These are phyloP conservation scores for Apocynum venetum DNA, from an alignment of 257 asterid genomes.

Conservation along the genomic window DNA sequence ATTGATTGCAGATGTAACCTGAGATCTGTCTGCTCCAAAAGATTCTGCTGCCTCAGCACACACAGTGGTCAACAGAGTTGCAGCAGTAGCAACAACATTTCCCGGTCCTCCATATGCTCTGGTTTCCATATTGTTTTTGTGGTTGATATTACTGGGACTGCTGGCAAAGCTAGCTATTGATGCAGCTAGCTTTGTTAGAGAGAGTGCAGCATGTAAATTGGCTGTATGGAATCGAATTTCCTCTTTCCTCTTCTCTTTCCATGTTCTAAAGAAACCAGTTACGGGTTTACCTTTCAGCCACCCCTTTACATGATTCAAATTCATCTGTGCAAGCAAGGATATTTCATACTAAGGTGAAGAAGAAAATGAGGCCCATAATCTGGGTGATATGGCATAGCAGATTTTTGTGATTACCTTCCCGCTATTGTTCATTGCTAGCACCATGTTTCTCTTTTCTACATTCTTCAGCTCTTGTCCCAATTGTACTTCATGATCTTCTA, in stretches of 20 bases:
- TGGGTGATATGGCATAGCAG: background rate
- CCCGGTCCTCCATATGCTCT: conserved; percentile 34
- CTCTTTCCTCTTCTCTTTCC: conserved; percentile 47
- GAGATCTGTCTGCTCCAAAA: conserved; percentile 50
- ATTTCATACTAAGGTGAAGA: background rate
- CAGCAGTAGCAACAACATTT: conserved; percentile 49
- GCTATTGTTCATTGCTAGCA: conserved; percentile 22
- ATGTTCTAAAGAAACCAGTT: conserved; percentile 33
- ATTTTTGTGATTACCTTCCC: conserved; percentile 28
- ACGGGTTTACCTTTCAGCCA: conserved; percentile 42
- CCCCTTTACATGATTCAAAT: conserved; percentile 31
- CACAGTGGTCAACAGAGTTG: conserved; percentile 51
- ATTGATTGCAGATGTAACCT: conserved; percentile 49
- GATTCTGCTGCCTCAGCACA: conserved; percentile 70
- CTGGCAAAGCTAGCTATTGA: conserved; percentile 56
- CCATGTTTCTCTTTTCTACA: conserved; percentile 1
- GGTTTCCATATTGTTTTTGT: conserved; percentile 13
- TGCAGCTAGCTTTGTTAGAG: conserved; percentile 69
- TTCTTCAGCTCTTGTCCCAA: background rate
- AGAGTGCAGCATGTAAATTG: conserved; percentile 54
- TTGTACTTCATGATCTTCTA: conserved; percentile 18
- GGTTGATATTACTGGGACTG: conserved; percentile 28
- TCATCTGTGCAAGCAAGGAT: conserved; percentile 24
- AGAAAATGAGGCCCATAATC: background rate
- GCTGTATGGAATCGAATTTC: conserved; percentile 50